Evolutionary conservation across 2,329 filamentous ascomycete species (phyloP).

Genomic region (Teratosphaeria zuluensis): DNA sequence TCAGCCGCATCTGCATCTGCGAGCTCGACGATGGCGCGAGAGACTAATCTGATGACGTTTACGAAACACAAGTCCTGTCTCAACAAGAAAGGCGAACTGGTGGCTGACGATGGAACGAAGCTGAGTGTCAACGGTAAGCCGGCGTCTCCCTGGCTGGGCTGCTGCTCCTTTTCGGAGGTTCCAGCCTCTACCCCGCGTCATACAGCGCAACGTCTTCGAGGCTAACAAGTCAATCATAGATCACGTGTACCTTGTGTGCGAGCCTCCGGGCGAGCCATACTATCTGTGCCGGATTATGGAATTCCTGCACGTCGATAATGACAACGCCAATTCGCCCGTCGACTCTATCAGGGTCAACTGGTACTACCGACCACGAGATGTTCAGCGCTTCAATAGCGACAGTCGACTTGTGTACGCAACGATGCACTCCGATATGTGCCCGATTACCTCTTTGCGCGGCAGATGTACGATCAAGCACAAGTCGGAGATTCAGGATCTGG

Average conservation of each 20-base stretch:
- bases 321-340: constrained; percentile 61
- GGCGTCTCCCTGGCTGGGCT: background rate
- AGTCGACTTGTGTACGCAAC: constrained; percentile 87
- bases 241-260: constrained; percentile 92
- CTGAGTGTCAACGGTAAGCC: constrained; percentile 75
- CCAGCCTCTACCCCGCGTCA: constrained; percentile 10
- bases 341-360: constrained; percentile 91
- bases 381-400: constrained; percentile 83
- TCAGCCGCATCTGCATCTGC: constrained; percentile 28
- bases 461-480: constrained; percentile 87
- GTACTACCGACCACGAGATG: constrained; percentile 96
- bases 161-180: constrained; percentile 5
- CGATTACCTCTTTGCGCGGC: constrained; percentile 81
- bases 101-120: constrained; percentile 82
- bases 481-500: constrained; percentile 72
- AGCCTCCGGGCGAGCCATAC: constrained; percentile 95
- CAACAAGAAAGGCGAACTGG: constrained; percentile 62
- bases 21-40: constrained; percentile 37
- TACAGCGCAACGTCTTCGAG: constrained; percentile 6
- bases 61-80: constrained; percentile 59
- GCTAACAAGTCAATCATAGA: constrained; percentile 36
- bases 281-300: constrained; percentile 98
- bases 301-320: constrained; percentile 69
- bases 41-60: constrained; percentile 86
- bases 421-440: constrained; percentile 97